Base-by-base conservation (phyloP, 768 basidiomycete genomes). In the Kwoniella europaea region DNA sequence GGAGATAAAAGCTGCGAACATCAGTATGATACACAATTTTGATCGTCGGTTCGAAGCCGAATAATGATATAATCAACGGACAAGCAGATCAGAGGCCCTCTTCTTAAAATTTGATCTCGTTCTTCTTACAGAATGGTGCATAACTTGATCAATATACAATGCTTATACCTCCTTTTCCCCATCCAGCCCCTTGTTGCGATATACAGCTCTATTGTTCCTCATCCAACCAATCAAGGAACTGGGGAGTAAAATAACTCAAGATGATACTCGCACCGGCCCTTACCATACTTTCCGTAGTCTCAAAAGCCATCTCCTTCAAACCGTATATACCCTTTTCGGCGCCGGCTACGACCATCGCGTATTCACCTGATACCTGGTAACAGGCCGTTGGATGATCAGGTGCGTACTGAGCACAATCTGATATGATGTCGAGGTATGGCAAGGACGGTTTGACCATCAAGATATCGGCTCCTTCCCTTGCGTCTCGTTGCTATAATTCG, bases 371-470 rank as follows among this genome's bases (percentile, higher is more conserved):
- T 61, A 99, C 97, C 76, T 85, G 85, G 84, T 98, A 99, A 78
- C 92, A 93, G 0, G 97, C 97, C n/a, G 97, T 87, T 2, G 96
- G 96, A 77, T 92, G 91, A 80, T 96, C 90, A 0, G 89, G 89
- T 5, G 92, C 90, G 54, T 97, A 87, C 74, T 89, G 84, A 3
- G 90, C 88, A 16, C 93, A 93, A 79, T 97, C 93, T 42, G 91
- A 88, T 75, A 99, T 91, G 84, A 98, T 91, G 84, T 99, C 97
- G 62, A 98, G 92, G 85, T 98, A 98, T 0, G 97, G 95, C 71
- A 98, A 84, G 0, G 94, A 88, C 20, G 97, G 97, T 82, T 99
- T 99, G 82, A 99, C 94, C 95, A 99, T 98, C 82, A 99, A 90
- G 79, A 99, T 92, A 81, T 99, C 97, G 18, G 97, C 97, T 20